Base-by-base conservation (phyloP, 257 asterid species). In the Scutellaria baicalensis region DNA sequence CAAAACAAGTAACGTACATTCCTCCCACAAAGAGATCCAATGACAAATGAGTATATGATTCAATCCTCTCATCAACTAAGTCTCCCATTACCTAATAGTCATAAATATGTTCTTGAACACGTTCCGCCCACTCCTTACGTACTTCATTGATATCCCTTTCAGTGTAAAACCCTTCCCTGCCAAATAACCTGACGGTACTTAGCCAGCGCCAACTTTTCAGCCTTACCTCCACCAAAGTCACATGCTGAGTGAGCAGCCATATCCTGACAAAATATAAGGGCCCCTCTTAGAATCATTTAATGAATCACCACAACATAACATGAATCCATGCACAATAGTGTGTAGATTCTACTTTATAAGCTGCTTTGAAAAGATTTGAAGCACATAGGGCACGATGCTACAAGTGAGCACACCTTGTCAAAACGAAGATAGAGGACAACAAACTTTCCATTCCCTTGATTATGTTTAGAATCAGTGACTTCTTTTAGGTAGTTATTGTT, bases 171-270 rank as follows among this genome's bases (percentile, higher is more conserved):
- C 75, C 99, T 80, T 69, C 99, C 99, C 56, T 90, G 97, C 99
- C 99, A 94, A 54, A 91, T 86, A 61, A 91, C 88, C 80, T 94
- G 99, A 27, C 99, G 79, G 50, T 94, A 94, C 86, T 91, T 91
- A 23, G 99, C 99, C 61, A 94, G 83, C 57, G 99, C 93, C 75
- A 94, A 67, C 73, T 94, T 94, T 79, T 94, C 99, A 48, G 94
- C 96, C 80, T 91, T 94, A 20, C 99, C 99, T 14, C 99, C 99
- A 63, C 99, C 99, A 78, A 94, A 94, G 81, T 94, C 99, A 17
- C 99, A 94, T 14, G 99, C 98, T 17, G 99, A 91, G 84, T 91
- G 99, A 43, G 99, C 99, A 68, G 99, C 99, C 99, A 94, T 94
- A 65, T 94, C 99, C 99, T 94, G 84, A 50, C 66, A 62, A 82